Base-by-base conservation (phyloP, 257 asterid species). In the Vinca minor region DNA sequence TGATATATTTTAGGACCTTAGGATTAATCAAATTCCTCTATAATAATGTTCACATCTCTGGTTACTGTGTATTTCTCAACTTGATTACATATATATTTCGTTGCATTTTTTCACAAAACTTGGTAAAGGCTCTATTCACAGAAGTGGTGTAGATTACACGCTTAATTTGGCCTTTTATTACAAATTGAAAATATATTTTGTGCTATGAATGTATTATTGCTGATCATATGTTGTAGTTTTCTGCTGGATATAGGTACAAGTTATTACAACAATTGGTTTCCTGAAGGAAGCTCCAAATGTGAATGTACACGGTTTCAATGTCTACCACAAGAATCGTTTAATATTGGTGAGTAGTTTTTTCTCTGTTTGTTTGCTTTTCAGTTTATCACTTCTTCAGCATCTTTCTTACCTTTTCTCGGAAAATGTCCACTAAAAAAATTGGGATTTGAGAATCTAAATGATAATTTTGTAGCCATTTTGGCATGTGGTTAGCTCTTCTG, bases 271-370 rank as follows among this genome's bases (percentile, higher is more conserved):
- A 57, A 77, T 91, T 71, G 98, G 98, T 58, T 91, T 91, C 68
- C 70, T 91, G 67, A 91, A 88, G 83, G 98, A 91, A 72, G 95
- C 98, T 74, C 96, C 96, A 48, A 62, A 62, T 4, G 96, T 86
- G 71, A 85, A 85, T 67, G 34, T 88, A 53, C 96, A 88, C 73
- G 98, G 98, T 75, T 91, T 91, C 78, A 91, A 88, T 78, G 95
- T 91, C 76, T 91, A 91, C 85, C 95, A 91, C 81, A 91, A 82
- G 85, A 91, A 91, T 65, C 86, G 98, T 75, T 77, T 91, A 77
- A 86, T 91, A 79, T 67, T 91, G 94, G 98, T 91, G 66, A 80
- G 70, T 74, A 65, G 7, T 66, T 69, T 67, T 67, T 72, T 44
- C 69, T 57, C 50, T 38, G 31, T 60, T 2, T 46, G 20, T n/a